Evolutionary conservation across 129 eudicot species (phyloP), one percentile per base, ranked within the genome.

Genomic region (Kitagawia praeruptora): DNA sequence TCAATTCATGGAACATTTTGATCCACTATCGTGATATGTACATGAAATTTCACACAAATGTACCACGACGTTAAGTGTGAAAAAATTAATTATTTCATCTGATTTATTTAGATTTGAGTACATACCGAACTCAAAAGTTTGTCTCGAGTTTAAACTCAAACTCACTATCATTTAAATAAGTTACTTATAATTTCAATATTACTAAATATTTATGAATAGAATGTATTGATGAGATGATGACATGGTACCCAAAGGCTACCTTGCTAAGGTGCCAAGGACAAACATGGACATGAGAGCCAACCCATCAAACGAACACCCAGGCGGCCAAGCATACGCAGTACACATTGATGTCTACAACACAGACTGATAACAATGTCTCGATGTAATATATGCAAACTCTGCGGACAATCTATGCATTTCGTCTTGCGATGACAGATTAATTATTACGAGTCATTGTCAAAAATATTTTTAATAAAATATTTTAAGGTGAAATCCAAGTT

Each of bases 191-290:
- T 40, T 40, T 40, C 8, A 4, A 40, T 4, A 6, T 40, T 40
- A 40, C 42, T 4, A 40, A 40, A 40, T 34, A 34, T 34, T 34
- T 34, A 34, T 34, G 37, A 34, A 34, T 34, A 34, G 37, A 1
- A 34, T 34, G 37, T 34, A 34, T 34, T 34, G 37, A 34, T 34
- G 37, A 34, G 37, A 34, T 34, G 1, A 86, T 90, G 94, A 95
- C 98, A 86, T 95, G 98, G 98, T 95, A 95, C 47, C 97, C 97
- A 77, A 95, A 81, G 79, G 74, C 44, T 95, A 95, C 72, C 80
- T 90, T 71, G 84, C 92, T 56, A 86, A 86, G 81, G 86, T 86
- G 58, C 91, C 98, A 74, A 95, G 92, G 98, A 87, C 97, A 48
- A 87, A 90, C 73, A 90, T 95, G 97, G 89, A 78, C 51, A 85